Evolutionary conservation across 306 rosid species (phyloP), one percentile per base, ranked within the genome.

Genomic region (Ormosia semicastrata): DNA sequence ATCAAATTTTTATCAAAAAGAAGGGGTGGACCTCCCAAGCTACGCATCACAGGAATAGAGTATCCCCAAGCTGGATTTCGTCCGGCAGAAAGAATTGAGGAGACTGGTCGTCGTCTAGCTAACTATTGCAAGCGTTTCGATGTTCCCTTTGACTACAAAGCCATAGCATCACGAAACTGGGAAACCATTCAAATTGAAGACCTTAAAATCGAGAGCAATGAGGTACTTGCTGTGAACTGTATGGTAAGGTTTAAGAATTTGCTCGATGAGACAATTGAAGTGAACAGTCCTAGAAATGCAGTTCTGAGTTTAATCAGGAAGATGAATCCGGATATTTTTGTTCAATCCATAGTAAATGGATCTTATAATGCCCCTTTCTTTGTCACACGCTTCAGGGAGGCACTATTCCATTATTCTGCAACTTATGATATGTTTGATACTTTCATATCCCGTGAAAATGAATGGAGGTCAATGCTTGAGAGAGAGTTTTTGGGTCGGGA

Each of bases 41-140:
- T 94, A 32, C 91, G 95, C 37, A 88, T 94, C 67, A 94, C 98
- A 0, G 98, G 95, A 70, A 92, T 94, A 66, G 98, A 94, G 64
- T 43, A 86, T 87, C 98, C 98, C 17, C 95, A 88, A 68, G 81
- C 86, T 2, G 97, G 98, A n/a, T 94, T 94, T 76, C 90, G 95
- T n/a, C 98, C 98, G 0, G 66, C 90, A 1, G 92, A 89, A 39
- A 81, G 92, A 73, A 83, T 90, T 7, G 92, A 88, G 84, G 98
- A 94, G 78, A 94, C 92, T 2, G 98, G 98, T 4, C 89, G 88
- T 14, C 97, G 97, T 67, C 81, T 94, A 40, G 89, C 82, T 36
- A 92, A 75, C 41, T 92, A 94, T 79, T 94, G 97, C 41, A 30
- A 86, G 76, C 91, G 94, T 4, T 94, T 94, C 75, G 73, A 87